Evolutionary conservation across 192 early-diverging fungal genomes (phyloP), one percentile per base, ranked within the genome.

Genomic region (Dimargaris cristalligena): DNA sequence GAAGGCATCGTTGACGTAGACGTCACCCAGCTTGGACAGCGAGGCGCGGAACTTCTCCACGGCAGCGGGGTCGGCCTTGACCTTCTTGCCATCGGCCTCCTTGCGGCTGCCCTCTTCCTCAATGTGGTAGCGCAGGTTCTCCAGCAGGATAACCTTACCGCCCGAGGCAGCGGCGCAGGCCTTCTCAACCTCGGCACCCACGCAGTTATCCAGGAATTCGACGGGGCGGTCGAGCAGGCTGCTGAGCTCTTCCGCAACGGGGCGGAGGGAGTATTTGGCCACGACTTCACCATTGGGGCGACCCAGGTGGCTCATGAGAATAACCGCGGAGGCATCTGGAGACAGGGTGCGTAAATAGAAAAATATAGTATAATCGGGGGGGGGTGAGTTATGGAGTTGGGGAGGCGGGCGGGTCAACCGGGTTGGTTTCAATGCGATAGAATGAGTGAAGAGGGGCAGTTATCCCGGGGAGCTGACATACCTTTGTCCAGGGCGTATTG

Each of bases 1-100:
- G 71, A 98, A 98, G 26, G 95, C 95, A 69, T 98, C 95, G 79
- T 98, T 98, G 60, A 98, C 80, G 66, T 94, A 98, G 33, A 98
- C 70, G 74, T 98, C 93, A 44, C 90, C 95, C 44, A 98, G 80
- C 66, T 81, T 88, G 60, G 89, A 84, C 61, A 98, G 80, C 44
- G 91, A 93, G n/a, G 65, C 80, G 54, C 93, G 82, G 87, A 98
- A 98, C 66, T 71, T 76, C 33, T 82, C 71, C 64, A 98, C 82
- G 52, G 77, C 80, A n/a, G 77, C 81, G 49, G 86, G 69, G 44
- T 70, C 65, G 44, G 95, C 95, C 84, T 93, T 96, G 71, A 78
- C 80, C 78, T 91, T 96, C 50, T 88, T 89, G 55, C 90, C 90
- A 6, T 85, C 76, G 64, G 77, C 83, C 72, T 94, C 84, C 83